A percentile compares a stretch with the other conserved stretches of the same genome.
Evolutionary conservation across 257 asterid genomes (phyloP).

Genomic region (Solanum dulcamara): DNA sequence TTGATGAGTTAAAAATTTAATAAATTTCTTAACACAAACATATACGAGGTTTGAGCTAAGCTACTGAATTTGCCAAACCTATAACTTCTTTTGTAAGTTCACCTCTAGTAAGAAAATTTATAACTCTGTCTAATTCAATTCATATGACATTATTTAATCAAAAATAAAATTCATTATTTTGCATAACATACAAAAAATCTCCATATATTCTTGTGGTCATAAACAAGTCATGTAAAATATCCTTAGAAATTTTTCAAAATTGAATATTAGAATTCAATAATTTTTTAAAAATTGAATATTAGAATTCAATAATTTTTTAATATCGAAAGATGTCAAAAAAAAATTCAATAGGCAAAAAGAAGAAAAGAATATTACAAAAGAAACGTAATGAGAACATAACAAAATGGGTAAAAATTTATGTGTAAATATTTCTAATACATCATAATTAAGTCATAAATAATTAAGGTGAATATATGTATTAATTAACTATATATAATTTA

Average conservation of each 20-base stretch:
- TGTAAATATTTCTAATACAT: neutral
- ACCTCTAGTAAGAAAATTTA: neutral
- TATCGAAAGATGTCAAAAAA: neutral
- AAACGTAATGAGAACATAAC: neutral
- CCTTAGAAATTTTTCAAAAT: neutral
- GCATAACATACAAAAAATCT: neutral
- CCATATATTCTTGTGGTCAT: neutral
- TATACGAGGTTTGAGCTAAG: neutral
- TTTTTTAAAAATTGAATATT: neutral
- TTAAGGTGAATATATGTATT: neutral
- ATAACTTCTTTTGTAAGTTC: neutral
- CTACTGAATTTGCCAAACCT: too few relatives aligned
- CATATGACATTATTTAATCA: neutral
- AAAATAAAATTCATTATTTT: neutral
- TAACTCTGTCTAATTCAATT: neutral
- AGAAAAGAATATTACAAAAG: neutral
- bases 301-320: neutral
- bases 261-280: neutral
- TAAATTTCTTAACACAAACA: neutral
- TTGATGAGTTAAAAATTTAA: neutral
- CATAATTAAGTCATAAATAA: neutral
- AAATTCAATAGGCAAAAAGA: neutral
- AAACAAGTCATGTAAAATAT: neutral
- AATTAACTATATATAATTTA: too few relatives aligned
- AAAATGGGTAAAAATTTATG: too few relatives aligned